phyloP scores from a whole-genome alignment of 352 stramenopile species.

The Phytophthora pseudosyringae region DNA sequence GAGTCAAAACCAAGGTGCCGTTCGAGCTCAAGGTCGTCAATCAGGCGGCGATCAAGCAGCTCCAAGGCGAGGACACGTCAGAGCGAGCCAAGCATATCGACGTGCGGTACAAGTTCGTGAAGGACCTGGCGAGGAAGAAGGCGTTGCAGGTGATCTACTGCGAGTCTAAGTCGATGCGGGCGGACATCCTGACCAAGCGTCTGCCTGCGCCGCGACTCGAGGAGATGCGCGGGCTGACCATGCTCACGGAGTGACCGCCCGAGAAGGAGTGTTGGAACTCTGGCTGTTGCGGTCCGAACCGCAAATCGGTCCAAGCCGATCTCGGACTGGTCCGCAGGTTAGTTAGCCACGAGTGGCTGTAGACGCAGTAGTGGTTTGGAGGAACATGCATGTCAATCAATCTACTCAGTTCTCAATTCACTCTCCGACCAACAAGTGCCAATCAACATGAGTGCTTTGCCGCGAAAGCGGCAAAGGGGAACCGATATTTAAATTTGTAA shows the following conservation, averaged over 20 bases:
- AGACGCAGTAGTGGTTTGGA: too few species aligned
- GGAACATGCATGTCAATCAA: too few species aligned
- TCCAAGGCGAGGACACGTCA: not conserved
- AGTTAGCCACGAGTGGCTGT: too few species aligned
- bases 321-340: too few species aligned
- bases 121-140: not conserved
- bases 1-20: too few species aligned
- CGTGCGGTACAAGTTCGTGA: not conserved
- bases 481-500: too few species aligned
- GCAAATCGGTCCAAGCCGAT: too few species aligned
- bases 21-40: not conserved
- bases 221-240: not conserved
- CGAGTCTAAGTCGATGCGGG: not conserved
- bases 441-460: too few species aligned
- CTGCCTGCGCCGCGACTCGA: not conserved
- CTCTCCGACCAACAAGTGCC: too few species aligned
- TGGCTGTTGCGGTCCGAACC: too few species aligned
- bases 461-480: too few species aligned
- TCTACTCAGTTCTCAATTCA: too few species aligned
- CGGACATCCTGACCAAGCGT: not conserved
- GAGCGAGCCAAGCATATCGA: not conserved
- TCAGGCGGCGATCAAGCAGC: not conserved
- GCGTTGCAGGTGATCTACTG: not conserved
- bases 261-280: slow-evolving; percentile 6
- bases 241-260: not conserved